Base-by-base conservation (phyloP, 2,329 filamentous ascomycete species). In the Cyphellophora attinorum region DNA sequence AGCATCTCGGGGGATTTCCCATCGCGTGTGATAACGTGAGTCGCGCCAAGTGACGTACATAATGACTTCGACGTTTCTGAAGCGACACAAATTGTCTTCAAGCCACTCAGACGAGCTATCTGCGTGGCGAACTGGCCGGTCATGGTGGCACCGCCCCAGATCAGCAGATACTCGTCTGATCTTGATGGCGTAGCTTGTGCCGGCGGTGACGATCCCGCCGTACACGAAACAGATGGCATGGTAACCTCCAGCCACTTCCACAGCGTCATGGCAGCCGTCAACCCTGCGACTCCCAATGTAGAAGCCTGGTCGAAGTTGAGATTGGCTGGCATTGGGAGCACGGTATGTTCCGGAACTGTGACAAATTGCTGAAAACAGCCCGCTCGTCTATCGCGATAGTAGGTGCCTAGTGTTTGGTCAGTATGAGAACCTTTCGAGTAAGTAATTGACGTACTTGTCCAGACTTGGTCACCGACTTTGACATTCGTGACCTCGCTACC, bases 291-390 rank as follows among this genome's bases (percentile, higher is more conserved):
- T 4, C 61, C 61, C 2, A 64, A 50, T 14, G 56, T 59, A 4
- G 60, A 52, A 6, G 58, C 59, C 6, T 51, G 36, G 33, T 55
- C 48, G 25, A 60, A 55, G 10, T 46, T 38, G 11, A 61, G 43
- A 18, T 51, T 50, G 2, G 33, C 37, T 0, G 61, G 61, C 13
- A 65, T 51, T 5, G 49, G 54, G n/a, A 54, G 48, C n/a, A 63
- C 59, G 5, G 60, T 64, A 34, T 62, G 59, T 19, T 54, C 45
- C 5, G 59, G 59, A 2, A 61, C 59, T n/a, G 58, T 54, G 11
- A 62, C 58, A 34, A 51, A 57, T 27, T 64, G 50, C 44, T 65
- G 61, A 40, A 63, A 65, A 40, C 59, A 62, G 16, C 60, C 61
- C 19, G 61, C 59, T 29, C 60, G 50, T 5, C 54, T 41, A 34